Conservation (phyloP, 768 basidiomycete species). For the Leccinum variicolor region DNA sequence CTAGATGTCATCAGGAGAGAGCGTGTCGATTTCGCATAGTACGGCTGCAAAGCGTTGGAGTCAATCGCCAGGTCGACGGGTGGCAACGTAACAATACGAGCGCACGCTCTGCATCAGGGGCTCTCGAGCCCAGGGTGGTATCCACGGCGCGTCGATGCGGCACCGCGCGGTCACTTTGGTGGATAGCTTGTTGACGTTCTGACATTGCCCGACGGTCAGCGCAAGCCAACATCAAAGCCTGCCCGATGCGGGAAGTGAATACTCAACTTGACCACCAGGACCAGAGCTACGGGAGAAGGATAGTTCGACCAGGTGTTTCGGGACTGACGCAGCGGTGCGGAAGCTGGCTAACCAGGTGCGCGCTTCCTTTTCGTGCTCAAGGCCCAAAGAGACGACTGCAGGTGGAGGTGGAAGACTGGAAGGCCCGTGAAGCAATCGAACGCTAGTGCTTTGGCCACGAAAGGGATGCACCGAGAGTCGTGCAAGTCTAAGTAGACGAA, state of each 20-base stretch:
- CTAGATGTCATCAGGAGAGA: constrained; percentile 70
- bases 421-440: constrained; percentile 22
- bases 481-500: background rate
- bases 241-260: background rate
- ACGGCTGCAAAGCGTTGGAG: constrained; percentile 39
- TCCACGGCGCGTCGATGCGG: constrained; percentile 56
- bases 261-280: constrained; percentile 75
- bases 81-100: background rate
- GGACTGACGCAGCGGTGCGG: constrained; percentile 38
- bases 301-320: constrained; percentile 53
- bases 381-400: constrained; percentile 30
- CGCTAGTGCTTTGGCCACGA: background rate
- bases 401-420: constrained; percentile 47
- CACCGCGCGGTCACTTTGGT: constrained; percentile 74
- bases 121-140: constrained; percentile 62
- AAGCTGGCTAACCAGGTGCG: constrained; percentile 55
- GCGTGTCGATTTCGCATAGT: constrained; percentile 65
- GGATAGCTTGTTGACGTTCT: constrained; percentile 91
- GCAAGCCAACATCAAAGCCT: background rate
- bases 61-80: background rate
- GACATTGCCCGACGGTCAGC: background rate
- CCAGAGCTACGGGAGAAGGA: constrained; percentile 78
- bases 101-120: constrained; percentile 49
- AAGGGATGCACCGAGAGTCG: background rate
- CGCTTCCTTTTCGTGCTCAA: constrained; percentile 45